Evolutionary conservation across 108 stramenopile species (phyloP).

Genomic region (Cyclotella choctawhatcheeana): DNA sequence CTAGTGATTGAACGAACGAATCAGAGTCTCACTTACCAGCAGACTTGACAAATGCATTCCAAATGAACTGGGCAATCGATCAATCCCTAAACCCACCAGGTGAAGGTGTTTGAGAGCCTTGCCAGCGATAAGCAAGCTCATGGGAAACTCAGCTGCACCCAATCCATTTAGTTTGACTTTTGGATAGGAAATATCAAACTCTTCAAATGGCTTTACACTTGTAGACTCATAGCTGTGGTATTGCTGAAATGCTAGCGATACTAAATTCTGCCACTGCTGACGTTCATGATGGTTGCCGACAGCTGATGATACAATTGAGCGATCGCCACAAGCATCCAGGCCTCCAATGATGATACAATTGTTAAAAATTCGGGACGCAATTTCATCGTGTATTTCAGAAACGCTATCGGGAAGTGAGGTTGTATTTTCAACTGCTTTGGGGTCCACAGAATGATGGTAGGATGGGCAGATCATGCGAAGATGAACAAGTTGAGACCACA

Average conservation of each 20-base stretch:
- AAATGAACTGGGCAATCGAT: conserved; percentile 36
- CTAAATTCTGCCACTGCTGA: conserved; percentile 24
- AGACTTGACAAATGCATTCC: conserved; percentile 37
- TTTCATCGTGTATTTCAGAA: conserved; percentile 13
- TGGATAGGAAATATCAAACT: conserved; percentile 18
- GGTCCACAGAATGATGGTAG: background rate
- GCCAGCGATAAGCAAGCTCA: conserved; percentile 36
- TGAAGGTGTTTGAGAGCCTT: conserved; percentile 17
- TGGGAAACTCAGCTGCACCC: conserved; percentile 23
- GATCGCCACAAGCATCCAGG: conserved; percentile 26
- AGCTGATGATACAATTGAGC: background rate
- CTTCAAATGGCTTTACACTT: background rate
- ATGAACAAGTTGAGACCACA: conserved; percentile 45
- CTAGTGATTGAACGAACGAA: background rate
- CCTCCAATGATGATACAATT: conserved; percentile 25
- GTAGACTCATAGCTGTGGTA: no score
- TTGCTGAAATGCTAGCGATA: conserved; percentile 6
- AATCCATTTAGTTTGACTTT: background rate
- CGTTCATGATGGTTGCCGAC: background rate
- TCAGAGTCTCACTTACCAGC: conserved; percentile 27
- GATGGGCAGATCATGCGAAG: conserved; percentile 24
- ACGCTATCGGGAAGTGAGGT: background rate
- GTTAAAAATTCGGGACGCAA: conserved; percentile 16
- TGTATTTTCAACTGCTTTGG: background rate
- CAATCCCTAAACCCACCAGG: conserved; percentile 19